phyloP scores from a whole-genome alignment of 2,329 filamentous ascomycete species.

The Sporothrix luriei region DNA sequence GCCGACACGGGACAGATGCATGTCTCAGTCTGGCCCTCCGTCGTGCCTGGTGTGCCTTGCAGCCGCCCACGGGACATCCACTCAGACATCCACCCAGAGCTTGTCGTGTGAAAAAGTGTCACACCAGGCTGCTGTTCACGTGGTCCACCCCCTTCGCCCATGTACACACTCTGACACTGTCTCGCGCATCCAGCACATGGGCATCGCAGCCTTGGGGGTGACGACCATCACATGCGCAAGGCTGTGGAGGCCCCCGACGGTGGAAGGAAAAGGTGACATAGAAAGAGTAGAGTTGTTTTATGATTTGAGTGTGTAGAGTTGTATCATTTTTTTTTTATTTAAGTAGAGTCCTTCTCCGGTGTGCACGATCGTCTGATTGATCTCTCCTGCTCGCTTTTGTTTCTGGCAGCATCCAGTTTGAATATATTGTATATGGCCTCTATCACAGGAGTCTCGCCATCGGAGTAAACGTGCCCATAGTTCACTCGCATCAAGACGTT shows the following conservation, averaged over 20 bases:
- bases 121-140: constrained; percentile 16
- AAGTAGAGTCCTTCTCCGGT: too few relatives aligned
- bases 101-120: not conserved
- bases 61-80: not conserved
- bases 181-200: not conserved
- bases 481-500: too few relatives aligned
- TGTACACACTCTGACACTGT: not conserved
- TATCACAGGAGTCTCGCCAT: too few relatives aligned
- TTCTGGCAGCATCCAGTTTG: too few relatives aligned
- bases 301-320: too few relatives aligned
- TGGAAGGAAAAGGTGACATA: too few relatives aligned
- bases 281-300: too few relatives aligned
- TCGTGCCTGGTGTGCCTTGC: constrained; percentile 1
- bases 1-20: constrained; percentile 4
- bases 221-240: constrained; percentile 2
- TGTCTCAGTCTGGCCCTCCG: not conserved
- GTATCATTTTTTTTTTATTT: too few relatives aligned
- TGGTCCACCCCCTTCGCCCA: not conserved
- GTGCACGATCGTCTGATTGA: too few relatives aligned
- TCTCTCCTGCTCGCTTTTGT: too few relatives aligned
- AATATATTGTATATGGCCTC: too few relatives aligned
- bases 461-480: too few relatives aligned
- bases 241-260: not conserved
- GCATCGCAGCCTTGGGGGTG: constrained; percentile 5
- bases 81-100: not conserved